These are phyloP conservation scores for Inga leiocalycina DNA, from an alignment of 306 rosid genomes.

Conservation along the genomic window DNA sequence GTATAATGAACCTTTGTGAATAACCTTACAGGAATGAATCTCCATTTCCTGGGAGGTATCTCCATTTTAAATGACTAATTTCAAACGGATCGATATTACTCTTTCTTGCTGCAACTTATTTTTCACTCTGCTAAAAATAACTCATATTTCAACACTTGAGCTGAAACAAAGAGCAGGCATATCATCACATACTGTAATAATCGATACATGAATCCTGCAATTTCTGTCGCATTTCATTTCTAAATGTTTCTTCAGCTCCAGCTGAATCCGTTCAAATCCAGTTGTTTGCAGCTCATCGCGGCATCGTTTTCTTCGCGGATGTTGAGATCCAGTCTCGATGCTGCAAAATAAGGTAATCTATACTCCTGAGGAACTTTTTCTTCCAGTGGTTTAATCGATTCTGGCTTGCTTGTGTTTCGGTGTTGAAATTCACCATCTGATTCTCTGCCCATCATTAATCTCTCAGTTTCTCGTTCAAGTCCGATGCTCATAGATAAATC, in stretches of 20 bases:
- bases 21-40: neutral
- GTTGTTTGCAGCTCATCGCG: slow-evolving; percentile 57
- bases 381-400: slow-evolving; percentile 20
- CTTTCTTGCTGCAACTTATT: slow-evolving; percentile 15
- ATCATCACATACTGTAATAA: neutral
- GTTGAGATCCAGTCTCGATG: slow-evolving; percentile 61
- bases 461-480: slow-evolving; percentile 42
- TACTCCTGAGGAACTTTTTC: slow-evolving; percentile 41
- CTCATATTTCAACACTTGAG: neutral
- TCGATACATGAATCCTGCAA: slow-evolving; percentile 1
- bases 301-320: slow-evolving; percentile 54
- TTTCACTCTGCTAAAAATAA: slow-evolving; percentile 20
- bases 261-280: slow-evolving; percentile 81
- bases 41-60: neutral
- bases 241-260: slow-evolving; percentile 49
- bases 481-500: slow-evolving; percentile 64
- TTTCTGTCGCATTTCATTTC: neutral
- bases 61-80: neutral
- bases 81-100: neutral
- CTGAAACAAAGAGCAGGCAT: slow-evolving; percentile 26
- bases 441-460: slow-evolving; percentile 35
- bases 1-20: slow-evolving; percentile 4
- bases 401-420: slow-evolving; percentile 26
- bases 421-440: slow-evolving; percentile 35
- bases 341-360: slow-evolving; percentile 47